A percentile compares a stretch with the other conserved stretches of the same genome.
Evolutionary conservation across 2,329 filamentous ascomycete genomes (phyloP).

Genomic region (Stemphylium vesicarium): DNA sequence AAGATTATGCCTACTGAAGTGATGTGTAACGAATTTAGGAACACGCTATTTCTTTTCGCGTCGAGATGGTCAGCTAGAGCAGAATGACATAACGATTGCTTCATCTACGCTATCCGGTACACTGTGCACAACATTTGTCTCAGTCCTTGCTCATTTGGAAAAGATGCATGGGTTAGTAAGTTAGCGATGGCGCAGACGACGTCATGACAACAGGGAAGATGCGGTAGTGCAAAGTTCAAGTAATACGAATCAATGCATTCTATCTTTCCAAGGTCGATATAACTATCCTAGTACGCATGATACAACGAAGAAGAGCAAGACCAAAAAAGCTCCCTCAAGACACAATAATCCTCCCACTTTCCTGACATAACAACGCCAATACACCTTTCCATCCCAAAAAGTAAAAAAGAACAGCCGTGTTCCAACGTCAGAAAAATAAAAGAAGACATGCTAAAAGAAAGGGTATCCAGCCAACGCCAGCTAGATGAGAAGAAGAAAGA

Average conservation of each 20-base stretch:
- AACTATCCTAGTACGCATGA: constrained; percentile 20
- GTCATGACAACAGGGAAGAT: not conserved
- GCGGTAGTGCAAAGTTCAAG: not conserved
- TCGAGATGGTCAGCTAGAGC: no score
- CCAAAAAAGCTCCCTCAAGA: constrained; percentile 4
- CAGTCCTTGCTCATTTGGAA: no score
- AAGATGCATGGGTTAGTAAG: no score
- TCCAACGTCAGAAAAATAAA: constrained; percentile 8
- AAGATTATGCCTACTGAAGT: constrained; percentile 23
- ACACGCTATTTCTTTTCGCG: no score
- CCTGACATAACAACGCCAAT: constrained; percentile 22
- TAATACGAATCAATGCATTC: constrained; percentile 1
- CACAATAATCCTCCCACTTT: constrained; percentile 1
- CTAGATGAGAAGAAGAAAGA: constrained; percentile 21
- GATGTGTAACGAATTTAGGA: not conserved
- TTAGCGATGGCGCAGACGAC: no score
- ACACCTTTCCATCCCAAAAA: constrained; percentile 6
- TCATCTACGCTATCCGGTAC: no score
- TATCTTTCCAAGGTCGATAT: constrained; percentile 7
- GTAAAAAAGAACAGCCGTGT: constrained; percentile 11
- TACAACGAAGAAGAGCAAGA: not conserved
- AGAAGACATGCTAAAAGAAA: constrained; percentile 28
- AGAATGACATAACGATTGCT: no score
- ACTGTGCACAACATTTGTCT: no score
- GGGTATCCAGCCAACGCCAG: constrained; percentile 45